Percentiles rank a stretch among this genome's conserved stretches.
These are phyloP conservation scores for Echinochloa phyllopogon DNA, from an alignment of 176 grass and related monocot species.

Conservation along the genomic window DNA sequence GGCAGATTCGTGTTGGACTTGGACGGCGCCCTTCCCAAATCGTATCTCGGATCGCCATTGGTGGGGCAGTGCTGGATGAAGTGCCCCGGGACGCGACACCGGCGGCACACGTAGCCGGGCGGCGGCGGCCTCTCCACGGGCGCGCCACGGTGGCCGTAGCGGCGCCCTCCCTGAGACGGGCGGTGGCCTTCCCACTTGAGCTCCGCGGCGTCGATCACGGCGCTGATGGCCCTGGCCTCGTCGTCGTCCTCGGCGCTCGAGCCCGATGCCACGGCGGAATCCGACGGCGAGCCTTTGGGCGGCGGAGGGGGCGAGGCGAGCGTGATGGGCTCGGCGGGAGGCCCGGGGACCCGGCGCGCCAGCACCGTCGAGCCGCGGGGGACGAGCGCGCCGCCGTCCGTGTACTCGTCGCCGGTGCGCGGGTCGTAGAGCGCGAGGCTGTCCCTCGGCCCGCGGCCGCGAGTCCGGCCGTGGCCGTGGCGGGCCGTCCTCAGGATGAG, in stretches of 20 bases:
- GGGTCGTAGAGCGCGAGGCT: conserved; percentile 19
- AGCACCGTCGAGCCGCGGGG: conserved; percentile 18
- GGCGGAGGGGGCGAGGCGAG: not conserved
- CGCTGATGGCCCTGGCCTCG: conserved; percentile 28
- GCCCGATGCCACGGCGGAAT: not conserved
- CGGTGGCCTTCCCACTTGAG: not conserved
- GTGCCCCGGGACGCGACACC: conserved; percentile 43
- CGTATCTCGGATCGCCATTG: conserved; percentile 39
- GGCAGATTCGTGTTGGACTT: not conserved
- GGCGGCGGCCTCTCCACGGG: not conserved
- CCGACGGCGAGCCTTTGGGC: not conserved
- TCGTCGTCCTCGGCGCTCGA: not conserved
- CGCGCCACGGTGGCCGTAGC: not conserved
- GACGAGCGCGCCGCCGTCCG: not conserved
- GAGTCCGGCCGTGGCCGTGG: conserved; percentile 42
- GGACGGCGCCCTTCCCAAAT: not conserved
- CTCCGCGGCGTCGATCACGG: conserved; percentile 29
- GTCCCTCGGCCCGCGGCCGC: conserved; percentile 38
- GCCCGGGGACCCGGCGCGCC: conserved; percentile 39
- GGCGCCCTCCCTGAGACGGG: not conserved
- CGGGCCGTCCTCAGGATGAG: conserved; percentile 31
- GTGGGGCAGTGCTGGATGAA: conserved; percentile 45
- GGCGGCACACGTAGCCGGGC: conserved; percentile 44
- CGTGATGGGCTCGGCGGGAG: conserved; percentile 33
- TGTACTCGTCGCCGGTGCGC: conserved; percentile 34